Conservation (phyloP, 495 filamentous ascomycete species). For the Hyphodiscus hymeniophilus region DNA sequence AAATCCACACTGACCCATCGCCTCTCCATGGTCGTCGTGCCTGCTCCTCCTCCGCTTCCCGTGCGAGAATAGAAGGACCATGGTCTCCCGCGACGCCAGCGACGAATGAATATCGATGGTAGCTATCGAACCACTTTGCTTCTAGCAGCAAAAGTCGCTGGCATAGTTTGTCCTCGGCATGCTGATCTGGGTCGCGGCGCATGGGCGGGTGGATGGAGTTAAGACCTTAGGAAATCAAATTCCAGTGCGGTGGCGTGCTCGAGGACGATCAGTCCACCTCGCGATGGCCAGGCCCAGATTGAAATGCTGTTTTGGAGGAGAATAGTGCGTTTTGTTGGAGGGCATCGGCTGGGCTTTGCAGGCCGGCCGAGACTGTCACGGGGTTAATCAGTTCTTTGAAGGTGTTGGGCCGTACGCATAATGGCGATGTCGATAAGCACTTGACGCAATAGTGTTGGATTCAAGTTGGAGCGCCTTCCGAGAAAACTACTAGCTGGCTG, state of each 20-base stretch:
- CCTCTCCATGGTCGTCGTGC: slow-evolving; percentile 1
- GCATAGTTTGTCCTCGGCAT: slow-evolving; percentile 5
- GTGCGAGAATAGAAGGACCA: not conserved
- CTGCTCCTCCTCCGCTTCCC: not conserved
- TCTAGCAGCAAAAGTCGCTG: slow-evolving; percentile 1
- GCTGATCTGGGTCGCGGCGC: not conserved
- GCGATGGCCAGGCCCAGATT: slow-evolving; percentile 4
- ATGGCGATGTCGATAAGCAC: too few species aligned
- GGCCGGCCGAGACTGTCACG: too few species aligned
- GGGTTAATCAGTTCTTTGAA: too few species aligned
- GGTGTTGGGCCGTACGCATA: too few species aligned
- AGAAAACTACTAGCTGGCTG: too few species aligned
- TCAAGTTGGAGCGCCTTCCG: too few species aligned
- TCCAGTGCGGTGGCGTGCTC: not conserved
- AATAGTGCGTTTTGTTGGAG: too few species aligned
- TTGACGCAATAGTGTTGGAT: too few species aligned
- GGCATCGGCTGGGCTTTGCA: too few species aligned
- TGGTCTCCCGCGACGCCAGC: not conserved
- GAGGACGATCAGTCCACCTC: slow-evolving; percentile 3
- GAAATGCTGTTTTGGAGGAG: not conserved
- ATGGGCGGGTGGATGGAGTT: not conserved
- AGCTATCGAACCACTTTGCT: slow-evolving; percentile 9
- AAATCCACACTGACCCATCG: slow-evolving; percentile 4
- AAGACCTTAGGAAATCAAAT: slow-evolving; percentile 6
- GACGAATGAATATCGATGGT: not conserved